These are phyloP conservation scores for Aspergillus alliaceus DNA, from an alignment of 2,329 filamentous ascomycete genomes.

Conservation along the genomic window DNA sequence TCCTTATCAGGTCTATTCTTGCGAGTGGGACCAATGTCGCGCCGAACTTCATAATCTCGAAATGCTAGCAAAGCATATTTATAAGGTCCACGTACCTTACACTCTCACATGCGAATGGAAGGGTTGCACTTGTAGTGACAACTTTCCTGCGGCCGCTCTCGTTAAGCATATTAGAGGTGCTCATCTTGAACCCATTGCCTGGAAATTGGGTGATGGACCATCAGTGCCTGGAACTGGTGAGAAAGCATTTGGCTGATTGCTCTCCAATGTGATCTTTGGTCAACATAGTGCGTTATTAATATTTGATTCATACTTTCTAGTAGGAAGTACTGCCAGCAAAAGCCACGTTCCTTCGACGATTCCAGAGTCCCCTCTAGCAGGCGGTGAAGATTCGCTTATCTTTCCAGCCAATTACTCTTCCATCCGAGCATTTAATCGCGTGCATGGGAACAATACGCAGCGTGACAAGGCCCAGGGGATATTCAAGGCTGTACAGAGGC, in stretches of 20 bases:
- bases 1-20: conserved; percentile 51
- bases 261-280: conserved; percentile 29
- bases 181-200: conserved; percentile 57
- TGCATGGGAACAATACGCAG: conserved; percentile 43
- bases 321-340: conserved; percentile 9
- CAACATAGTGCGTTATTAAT: conserved; percentile 15
- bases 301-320: conserved; percentile 14
- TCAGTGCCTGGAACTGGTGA: conserved; percentile 57
- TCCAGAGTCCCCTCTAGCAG: conserved; percentile 36
- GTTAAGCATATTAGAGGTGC: conserved; percentile 51
- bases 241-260: conserved; percentile 31
- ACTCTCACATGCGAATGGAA: conserved; percentile 28
- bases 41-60: conserved; percentile 63
- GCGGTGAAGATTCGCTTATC: conserved; percentile 34
- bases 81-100: conserved; percentile 52
- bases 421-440: conserved; percentile 42
- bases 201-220: conserved; percentile 61
- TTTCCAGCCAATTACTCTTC: conserved; percentile 36
- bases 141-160: conserved; percentile 41
- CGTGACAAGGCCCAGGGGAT: conserved; percentile 49
- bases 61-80: conserved; percentile 59
- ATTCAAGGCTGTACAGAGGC: conserved; percentile 46
- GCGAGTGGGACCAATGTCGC: conserved; percentile 58
- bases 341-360: conserved; percentile 41
- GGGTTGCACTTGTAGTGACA: conserved; percentile 19